Evolutionary conservation across 805 yeast species (phyloP), one percentile per base, ranked within the genome.

Genomic region (Isabelozyma gotoi): DNA sequence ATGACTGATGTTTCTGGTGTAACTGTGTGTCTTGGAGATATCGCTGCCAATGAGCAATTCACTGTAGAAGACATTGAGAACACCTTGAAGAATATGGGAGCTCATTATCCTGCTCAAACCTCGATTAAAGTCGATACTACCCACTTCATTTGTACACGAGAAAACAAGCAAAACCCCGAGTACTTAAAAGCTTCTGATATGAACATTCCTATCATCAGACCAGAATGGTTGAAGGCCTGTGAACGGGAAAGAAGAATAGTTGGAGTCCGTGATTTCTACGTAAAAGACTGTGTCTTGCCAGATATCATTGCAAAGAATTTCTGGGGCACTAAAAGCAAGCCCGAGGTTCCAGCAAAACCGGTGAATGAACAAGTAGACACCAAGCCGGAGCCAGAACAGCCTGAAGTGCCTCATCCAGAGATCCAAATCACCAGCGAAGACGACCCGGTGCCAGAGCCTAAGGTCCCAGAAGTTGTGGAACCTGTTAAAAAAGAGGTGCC

Each of bases 141-240:
- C 1, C 99, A 94, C 63, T 94, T 85, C 57, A 74, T 94, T n/a
- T 84, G 95, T 12, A 75, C 78, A 16, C 51, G 75, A 41, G 76
- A 71, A 47, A 82, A 82, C 39, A 70, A 71, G 34, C 89, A 88
- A n/a, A 65, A 71, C 40, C 75, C 83, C 14, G 91, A 88, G 63
- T 86, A 80, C 68, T 74, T 82, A 48, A 84, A 81, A 59, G 99
- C 98, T 1, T 75, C 77, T 48, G 90, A 85, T 41, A 79, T 81
- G 70, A 94, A 90, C 59, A 89, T 94, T 43, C 99, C 99, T 2
- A 80, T 94, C 33, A 91, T 94, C 19, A 79, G 96, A 62, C 98
- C 99, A 0, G 97, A 94, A 62, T 94, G 98, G 98, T 71, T 94
- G 44, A 85, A 86, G 63, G 97, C 97, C 0, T 94, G 98, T 69